Percentiles rank a stretch among this genome's conserved stretches.
These are phyloP conservation scores for Penicillium taxi DNA, from an alignment of 495 filamentous ascomycete species.

Conservation along the genomic window DNA sequence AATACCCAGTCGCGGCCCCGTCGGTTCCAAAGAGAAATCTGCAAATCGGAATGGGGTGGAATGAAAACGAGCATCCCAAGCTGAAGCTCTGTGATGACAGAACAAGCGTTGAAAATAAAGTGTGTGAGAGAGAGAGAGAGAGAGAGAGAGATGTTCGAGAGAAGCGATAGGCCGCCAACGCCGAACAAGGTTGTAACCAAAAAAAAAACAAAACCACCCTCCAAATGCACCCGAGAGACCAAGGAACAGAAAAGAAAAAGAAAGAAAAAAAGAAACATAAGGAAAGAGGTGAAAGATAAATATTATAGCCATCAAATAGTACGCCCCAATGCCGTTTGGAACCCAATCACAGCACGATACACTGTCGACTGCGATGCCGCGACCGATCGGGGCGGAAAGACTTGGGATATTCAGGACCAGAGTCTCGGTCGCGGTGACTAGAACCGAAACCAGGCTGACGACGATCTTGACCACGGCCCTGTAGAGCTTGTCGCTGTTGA, in stretches of 20 bases:
- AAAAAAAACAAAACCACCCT: slow-evolving; percentile 27
- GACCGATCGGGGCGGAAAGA: slow-evolving; percentile 37
- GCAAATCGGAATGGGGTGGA: neutral
- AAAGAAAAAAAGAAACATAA: slow-evolving; percentile 11
- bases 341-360: slow-evolving; percentile 33
- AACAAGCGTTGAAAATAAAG: neutral
- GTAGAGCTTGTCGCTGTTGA: slow-evolving; percentile 60
- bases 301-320: neutral
- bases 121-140: neutral
- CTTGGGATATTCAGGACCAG: slow-evolving; percentile 36
- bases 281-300: neutral
- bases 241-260: slow-evolving; percentile 13
- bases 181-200: slow-evolving; percentile 23
- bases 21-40: slow-evolving; percentile 1
- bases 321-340: neutral
- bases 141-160: slow-evolving; percentile 3
- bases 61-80: neutral
- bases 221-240: slow-evolving; percentile 28
- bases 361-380: slow-evolving; percentile 33
- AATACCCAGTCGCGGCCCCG: too few species aligned
- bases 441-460: slow-evolving; percentile 30
- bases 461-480: slow-evolving; percentile 31
- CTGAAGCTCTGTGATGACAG: neutral
- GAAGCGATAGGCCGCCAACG: slow-evolving; percentile 14
- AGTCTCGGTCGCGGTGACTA: slow-evolving; percentile 32